Base-by-base conservation (phyloP, 495 filamentous ascomycete genomes). In the Lindgomyces ingoldianus region DNA sequence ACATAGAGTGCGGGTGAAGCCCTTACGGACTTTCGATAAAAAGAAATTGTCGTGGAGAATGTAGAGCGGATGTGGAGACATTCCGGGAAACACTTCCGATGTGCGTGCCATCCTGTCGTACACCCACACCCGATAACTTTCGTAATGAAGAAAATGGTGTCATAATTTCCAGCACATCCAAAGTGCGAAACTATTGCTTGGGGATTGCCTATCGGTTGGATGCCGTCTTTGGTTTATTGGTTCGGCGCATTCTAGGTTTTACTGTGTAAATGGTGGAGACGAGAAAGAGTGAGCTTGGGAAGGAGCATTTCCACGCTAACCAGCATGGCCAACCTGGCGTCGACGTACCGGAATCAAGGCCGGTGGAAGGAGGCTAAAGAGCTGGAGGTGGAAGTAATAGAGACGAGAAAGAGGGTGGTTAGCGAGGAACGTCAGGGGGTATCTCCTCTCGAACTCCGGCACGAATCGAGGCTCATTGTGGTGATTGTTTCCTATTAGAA, bases 321-420 rank as follows among this genome's bases (percentile, higher is more conserved):
- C n/a, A n/a, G n/a, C n/a, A n/a, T n/a, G n/a, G n/a, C n/a, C n/a
- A n/a, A 53, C 4, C 50, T 53, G 14, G n/a, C n/a, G n/a, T n/a
- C n/a, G n/a, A n/a, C n/a, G n/a, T n/a, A n/a, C n/a, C n/a, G n/a
- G n/a, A n/a, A n/a, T n/a, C n/a, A n/a, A n/a, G n/a, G n/a, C n/a
- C n/a, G n/a, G n/a, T n/a, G n/a, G n/a, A n/a, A n/a, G n/a, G n/a
- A n/a, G n/a, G n/a, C n/a, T n/a, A n/a, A n/a, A n/a, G n/a, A n/a
- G n/a, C n/a, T n/a, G n/a, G 50, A 53, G 50, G 50, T 53, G 50
- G 22, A 53, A 53, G 50, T 53, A 53, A 53, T 53, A 53, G 50
- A 53, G 50, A 53, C 26, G 50, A 53, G 50, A 53, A 53, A 53
- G 50, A 53, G 50, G 50, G 50, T 53, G 25, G 2, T 53, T 53